Percentiles rank a stretch among this genome's conserved stretches.
phyloP scores from a whole-genome alignment of 108 stramenopile genomes.

The Chaetoceros tenuissimus region DNA sequence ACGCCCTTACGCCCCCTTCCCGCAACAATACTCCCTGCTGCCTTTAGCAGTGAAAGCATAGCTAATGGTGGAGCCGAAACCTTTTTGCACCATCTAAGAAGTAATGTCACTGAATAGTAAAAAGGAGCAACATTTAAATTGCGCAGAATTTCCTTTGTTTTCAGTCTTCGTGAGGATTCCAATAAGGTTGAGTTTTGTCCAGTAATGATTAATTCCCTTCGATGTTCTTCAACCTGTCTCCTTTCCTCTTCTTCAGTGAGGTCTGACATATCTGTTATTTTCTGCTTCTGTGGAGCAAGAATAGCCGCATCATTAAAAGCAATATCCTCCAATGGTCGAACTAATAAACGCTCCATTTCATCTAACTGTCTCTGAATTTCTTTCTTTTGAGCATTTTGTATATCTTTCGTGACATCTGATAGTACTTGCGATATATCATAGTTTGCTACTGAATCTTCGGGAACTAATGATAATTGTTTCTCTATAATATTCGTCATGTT shows the following conservation, averaged over 20 bases:
- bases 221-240: constrained; percentile 6
- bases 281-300: constrained; percentile 14
- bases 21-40: background rate
- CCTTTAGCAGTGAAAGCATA: constrained; percentile 28
- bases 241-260: constrained; percentile 3
- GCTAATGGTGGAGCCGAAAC: constrained; percentile 36
- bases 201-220: constrained; percentile 14
- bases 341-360: constrained; percentile 38
- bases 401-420: constrained; percentile 18
- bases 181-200: constrained; percentile 45
- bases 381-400: constrained; percentile 38
- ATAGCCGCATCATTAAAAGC: constrained; percentile 57
- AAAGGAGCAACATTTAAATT: constrained; percentile 82
- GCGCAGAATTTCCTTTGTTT: constrained; percentile 53
- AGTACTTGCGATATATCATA: constrained; percentile 29
- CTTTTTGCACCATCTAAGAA: constrained; percentile 63
- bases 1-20: constrained; percentile 17
- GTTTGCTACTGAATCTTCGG: constrained; percentile 15
- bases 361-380: constrained; percentile 42
- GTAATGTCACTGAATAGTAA: constrained; percentile 72
- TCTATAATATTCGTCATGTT: constrained; percentile 40
- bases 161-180: constrained; percentile 25
- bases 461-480: constrained; percentile 14
- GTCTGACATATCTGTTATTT: background rate
- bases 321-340: constrained; percentile 42